phyloP scores from a whole-genome alignment of 2,329 filamentous ascomycete genomes.

The Trichoderma sp. region DNA sequence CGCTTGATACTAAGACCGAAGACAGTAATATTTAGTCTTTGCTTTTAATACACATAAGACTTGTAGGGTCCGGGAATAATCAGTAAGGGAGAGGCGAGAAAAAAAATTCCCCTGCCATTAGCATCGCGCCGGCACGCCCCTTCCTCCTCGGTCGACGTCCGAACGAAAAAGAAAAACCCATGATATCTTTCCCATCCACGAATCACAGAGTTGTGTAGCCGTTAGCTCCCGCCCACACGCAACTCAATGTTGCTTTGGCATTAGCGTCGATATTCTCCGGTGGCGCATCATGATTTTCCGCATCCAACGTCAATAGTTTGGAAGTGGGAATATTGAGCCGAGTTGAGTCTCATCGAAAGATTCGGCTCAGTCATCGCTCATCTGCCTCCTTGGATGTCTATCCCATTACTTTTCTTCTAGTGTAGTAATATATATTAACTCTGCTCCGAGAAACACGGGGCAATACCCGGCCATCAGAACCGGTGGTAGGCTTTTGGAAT shows the following conservation, averaged over 20 bases:
- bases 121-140: constrained; percentile 8
- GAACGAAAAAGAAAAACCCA: constrained; percentile 5
- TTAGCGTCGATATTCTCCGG: constrained; percentile 17
- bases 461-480: background rate
- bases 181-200: constrained; percentile 4
- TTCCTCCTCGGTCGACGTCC: constrained; percentile 21
- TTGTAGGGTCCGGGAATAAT: background rate
- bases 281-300: background rate
- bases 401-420: background rate
- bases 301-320: background rate
- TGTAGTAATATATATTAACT: background rate
- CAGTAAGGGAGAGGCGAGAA: background rate
- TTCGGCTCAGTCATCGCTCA: background rate
- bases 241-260: constrained; percentile 9
- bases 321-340: background rate
- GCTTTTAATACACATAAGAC: background rate
- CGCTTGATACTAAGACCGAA: background rate
- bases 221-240: constrained; percentile 11
- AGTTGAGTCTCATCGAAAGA: background rate
- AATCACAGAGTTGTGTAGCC: constrained; percentile 11
- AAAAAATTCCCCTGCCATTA: constrained; percentile 6
- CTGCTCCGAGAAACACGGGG: background rate
- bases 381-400: background rate
- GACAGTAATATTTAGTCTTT: background rate
- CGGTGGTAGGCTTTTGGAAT: background rate